phyloP scores from a whole-genome alignment of 1,284 basidiomycete genomes.

The Irpex sp. region DNA sequence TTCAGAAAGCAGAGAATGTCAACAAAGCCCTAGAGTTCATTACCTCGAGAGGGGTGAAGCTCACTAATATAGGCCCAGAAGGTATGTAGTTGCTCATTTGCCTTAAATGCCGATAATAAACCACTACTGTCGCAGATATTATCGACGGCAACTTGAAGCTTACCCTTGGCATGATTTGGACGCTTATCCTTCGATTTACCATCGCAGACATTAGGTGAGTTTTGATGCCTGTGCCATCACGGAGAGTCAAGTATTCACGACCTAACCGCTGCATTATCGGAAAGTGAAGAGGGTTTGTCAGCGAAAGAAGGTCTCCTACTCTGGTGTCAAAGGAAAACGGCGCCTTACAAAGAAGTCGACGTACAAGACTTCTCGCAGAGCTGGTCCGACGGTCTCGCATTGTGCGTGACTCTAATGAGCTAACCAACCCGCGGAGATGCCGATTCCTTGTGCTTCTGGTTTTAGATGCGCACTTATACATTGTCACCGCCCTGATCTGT shows the following conservation, averaged over 20 bases:
- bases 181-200: conserved; percentile 93
- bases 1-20: conserved; percentile 98
- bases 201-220: conserved; percentile 95
- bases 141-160: conserved; percentile 98
- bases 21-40: conserved; percentile 97
- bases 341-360: conserved; percentile 86
- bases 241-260: conserved; percentile 2
- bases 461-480: conserved; percentile 93
- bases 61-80: conserved; percentile 97
- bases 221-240: not conserved
- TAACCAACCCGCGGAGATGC: not conserved
- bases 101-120: not conserved
- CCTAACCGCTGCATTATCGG: conserved; percentile 10
- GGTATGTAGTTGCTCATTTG: conserved; percentile 39
- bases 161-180: conserved; percentile 99
- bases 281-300: conserved; percentile 93
- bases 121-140: conserved; percentile 63
- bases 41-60: conserved; percentile 88
- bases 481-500: conserved; percentile 91
- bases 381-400: conserved; percentile 92
- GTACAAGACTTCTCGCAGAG: conserved; percentile 92
- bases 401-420: conserved; percentile 54
- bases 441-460: conserved; percentile 11
- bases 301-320: conserved; percentile 95
- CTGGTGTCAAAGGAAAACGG: conserved; percentile 98